A percentile compares a stretch with the other conserved stretches of the same genome.
Conservation (phyloP, 2,329 filamentous ascomycete genomes). For the Cladosporium oxysporum region DNA sequence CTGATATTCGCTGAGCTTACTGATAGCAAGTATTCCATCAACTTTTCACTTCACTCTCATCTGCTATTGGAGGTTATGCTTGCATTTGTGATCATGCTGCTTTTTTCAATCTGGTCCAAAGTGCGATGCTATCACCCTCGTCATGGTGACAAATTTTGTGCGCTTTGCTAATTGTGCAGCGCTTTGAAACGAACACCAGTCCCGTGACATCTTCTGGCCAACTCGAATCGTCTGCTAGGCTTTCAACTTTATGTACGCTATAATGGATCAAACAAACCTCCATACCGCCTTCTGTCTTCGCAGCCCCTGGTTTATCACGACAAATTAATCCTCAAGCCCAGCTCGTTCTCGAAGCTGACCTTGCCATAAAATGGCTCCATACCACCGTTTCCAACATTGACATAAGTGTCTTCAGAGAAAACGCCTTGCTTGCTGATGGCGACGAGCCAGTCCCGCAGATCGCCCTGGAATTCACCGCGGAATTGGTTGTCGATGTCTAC, state of each 20-base stretch:
- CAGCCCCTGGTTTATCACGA: background rate
- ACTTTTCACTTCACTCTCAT: background rate
- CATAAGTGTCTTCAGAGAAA: slow-evolving; percentile 41
- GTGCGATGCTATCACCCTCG: no score
- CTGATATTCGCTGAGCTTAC: slow-evolving; percentile 24
- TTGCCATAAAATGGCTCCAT: slow-evolving; percentile 29
- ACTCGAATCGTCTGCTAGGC: no score
- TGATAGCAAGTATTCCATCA: background rate
- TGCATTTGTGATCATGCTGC: no score
- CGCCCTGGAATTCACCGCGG: slow-evolving; percentile 41
- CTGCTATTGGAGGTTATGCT: background rate
- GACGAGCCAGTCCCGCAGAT: slow-evolving; percentile 47
- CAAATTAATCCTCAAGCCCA: slow-evolving; percentile 22
- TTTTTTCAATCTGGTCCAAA: no score
- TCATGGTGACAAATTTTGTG: no score
- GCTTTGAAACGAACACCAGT: no score
- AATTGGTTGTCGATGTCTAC: slow-evolving; percentile 40
- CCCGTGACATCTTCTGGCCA: no score
- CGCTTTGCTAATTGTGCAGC: no score
- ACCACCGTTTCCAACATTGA: slow-evolving; percentile 49
- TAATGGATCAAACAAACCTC: no score
- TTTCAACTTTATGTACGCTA: no score
- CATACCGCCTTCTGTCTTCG: no score
- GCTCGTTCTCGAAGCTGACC: slow-evolving; percentile 25
- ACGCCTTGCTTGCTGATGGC: slow-evolving; percentile 42